Percentiles rank a stretch among this genome's conserved stretches.
Evolutionary conservation across 495 filamentous ascomycete genomes (phyloP).

Genomic region (Bombardia bombarda): DNA sequence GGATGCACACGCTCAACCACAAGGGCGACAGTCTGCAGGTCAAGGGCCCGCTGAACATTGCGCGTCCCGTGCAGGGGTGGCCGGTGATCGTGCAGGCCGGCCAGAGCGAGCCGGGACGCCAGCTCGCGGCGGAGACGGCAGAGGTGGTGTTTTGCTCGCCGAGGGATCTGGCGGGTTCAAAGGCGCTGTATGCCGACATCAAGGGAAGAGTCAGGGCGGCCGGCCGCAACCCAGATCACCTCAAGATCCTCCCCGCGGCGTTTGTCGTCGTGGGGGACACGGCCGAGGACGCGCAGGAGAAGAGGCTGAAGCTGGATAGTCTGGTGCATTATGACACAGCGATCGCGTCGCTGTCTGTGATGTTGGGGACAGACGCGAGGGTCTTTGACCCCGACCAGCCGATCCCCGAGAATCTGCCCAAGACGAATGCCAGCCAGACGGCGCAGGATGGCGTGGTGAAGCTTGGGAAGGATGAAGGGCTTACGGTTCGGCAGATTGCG

Average conservation of each 20-base stretch:
- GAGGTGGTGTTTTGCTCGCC: slow-evolving; percentile 44
- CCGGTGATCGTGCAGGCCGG: slow-evolving; percentile 50
- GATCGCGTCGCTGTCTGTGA: slow-evolving; percentile 45
- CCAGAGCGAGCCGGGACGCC: slow-evolving; percentile 44
- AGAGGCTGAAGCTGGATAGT: slow-evolving; percentile 42
- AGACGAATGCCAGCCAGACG: slow-evolving; percentile 48
- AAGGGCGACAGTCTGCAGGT: slow-evolving; percentile 39
- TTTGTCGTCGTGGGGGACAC: slow-evolving; percentile 35
- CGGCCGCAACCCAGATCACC: slow-evolving; percentile 32
- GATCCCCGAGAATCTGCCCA: slow-evolving; percentile 39
- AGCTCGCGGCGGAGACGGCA: slow-evolving; percentile 47
- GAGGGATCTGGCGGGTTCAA: slow-evolving; percentile 31
- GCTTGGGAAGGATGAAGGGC: slow-evolving; percentile 33
- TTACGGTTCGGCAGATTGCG: slow-evolving; percentile 44
- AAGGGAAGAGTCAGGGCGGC: slow-evolving; percentile 38
- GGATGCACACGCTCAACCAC: slow-evolving; percentile 43
- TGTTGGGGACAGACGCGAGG: slow-evolving; percentile 39
- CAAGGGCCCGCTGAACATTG: slow-evolving; percentile 45
- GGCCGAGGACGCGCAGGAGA: slow-evolving; percentile 40
- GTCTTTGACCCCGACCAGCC: slow-evolving; percentile 41
- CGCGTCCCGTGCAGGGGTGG: slow-evolving; percentile 46
- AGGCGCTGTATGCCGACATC: slow-evolving; percentile 45
- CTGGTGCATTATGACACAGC: slow-evolving; percentile 49
- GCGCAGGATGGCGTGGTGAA: slow-evolving; percentile 33
- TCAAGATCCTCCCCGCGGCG: slow-evolving; percentile 48